phyloP scores from a whole-genome alignment of 441 rosid species.

The Pelargonium australe region DNA sequence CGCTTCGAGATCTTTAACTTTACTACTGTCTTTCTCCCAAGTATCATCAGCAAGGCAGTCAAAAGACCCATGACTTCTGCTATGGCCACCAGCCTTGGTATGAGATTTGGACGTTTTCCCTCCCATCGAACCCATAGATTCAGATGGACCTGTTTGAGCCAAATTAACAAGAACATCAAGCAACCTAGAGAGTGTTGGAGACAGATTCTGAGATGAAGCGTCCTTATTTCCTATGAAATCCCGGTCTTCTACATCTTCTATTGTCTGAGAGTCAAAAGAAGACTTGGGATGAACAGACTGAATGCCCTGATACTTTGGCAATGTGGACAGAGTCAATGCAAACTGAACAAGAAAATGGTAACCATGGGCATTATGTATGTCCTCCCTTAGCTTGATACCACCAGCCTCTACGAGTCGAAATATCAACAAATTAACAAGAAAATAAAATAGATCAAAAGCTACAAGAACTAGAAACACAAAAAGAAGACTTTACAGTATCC shows the following conservation, averaged over 20 bases:
- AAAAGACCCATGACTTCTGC: slow-evolving; percentile 53
- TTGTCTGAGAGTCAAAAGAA: slow-evolving; percentile 33
- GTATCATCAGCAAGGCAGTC: slow-evolving; percentile 59
- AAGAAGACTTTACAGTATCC: background rate
- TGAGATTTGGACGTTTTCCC: slow-evolving; percentile 57
- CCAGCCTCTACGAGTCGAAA: slow-evolving; percentile 77
- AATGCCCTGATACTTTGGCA: slow-evolving; percentile 45
- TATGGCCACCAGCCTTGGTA: slow-evolving; percentile 43
- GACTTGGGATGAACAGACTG: slow-evolving; percentile 34
- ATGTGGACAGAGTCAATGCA: slow-evolving; percentile 72
- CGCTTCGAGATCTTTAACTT: slow-evolving; percentile 99
- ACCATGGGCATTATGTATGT: slow-evolving; percentile 99
- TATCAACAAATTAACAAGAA: slow-evolving; percentile 31
- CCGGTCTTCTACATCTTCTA: slow-evolving; percentile 24
- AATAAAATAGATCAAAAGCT: slow-evolving; percentile 11
- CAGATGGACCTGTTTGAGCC: slow-evolving; percentile 89
- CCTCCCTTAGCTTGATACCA: slow-evolving; percentile 93
- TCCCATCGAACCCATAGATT: slow-evolving; percentile 34
- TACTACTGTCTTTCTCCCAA: slow-evolving; percentile 72
- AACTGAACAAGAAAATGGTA: slow-evolving; percentile 99
- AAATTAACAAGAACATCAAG: slow-evolving; percentile 98
- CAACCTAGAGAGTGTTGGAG: slow-evolving; percentile 85
- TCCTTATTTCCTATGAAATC: slow-evolving; percentile 41
- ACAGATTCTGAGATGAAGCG: slow-evolving; percentile 41
- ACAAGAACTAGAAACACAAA: slow-evolving; percentile 8